phyloP scores from a whole-genome alignment of 2,329 filamentous ascomycete species.

The Chaetomiaceae sp. region DNA sequence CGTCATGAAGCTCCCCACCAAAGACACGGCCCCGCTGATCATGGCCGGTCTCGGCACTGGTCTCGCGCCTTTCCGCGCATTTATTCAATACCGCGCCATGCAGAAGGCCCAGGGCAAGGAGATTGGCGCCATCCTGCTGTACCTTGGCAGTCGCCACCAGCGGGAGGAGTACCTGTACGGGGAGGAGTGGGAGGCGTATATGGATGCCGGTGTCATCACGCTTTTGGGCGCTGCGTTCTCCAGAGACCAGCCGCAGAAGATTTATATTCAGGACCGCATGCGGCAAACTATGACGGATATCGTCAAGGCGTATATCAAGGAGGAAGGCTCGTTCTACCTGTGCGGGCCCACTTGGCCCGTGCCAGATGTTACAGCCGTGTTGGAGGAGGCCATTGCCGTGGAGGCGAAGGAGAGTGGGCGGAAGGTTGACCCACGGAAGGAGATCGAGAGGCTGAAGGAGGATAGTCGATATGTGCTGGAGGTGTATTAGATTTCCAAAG shows the following conservation, averaged over 20 bases:
- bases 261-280: constrained; percentile 99
- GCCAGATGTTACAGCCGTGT: constrained; percentile 87
- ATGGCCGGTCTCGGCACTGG: constrained; percentile 99
- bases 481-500: constrained; percentile 65
- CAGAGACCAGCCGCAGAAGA: constrained; percentile 95
- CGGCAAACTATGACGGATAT: constrained; percentile 79
- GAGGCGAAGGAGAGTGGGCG: constrained; percentile 67
- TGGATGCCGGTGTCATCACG: constrained; percentile 91
- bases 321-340: constrained; percentile 92
- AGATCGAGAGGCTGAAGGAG: constrained; percentile 98
- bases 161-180: constrained; percentile 98
- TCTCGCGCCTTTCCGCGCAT: constrained; percentile 97
- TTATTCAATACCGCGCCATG: constrained; percentile 96
- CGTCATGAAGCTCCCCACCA: constrained; percentile 94
- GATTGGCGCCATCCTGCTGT: constrained; percentile 87
- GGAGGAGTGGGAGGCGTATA: constrained; percentile 98
- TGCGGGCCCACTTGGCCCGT: constrained; percentile 98
- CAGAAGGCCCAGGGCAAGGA: constrained; percentile 96
- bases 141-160: constrained; percentile 95
- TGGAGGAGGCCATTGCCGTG: constrained; percentile 82
- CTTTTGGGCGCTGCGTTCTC: constrained; percentile 91
- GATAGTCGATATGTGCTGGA: constrained; percentile 90
- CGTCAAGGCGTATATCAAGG: constrained; percentile 75
- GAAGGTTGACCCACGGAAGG: constrained; percentile 81
- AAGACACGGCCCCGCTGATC: constrained; percentile 87